These are phyloP conservation scores for Amoebophrya sp. DNA, from an alignment of 169 alveolate genomes.

Conservation along the genomic window DNA sequence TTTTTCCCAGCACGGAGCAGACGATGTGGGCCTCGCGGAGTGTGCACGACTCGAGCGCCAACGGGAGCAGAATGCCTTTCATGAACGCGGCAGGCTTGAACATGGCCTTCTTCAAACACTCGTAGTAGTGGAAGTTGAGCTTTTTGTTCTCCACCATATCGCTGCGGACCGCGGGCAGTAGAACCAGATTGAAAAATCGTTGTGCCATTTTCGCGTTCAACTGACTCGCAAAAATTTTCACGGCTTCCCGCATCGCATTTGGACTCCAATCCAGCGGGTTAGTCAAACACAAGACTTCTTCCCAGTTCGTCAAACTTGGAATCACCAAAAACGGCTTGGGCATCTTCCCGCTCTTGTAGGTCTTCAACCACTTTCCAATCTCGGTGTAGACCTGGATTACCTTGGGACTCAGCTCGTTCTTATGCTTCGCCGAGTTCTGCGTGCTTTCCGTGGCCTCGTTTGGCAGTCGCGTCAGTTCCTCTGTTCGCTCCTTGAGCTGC, in stretches of 20 bases:
- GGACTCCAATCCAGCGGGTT: constrained; percentile 82
- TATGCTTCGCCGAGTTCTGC: neutral
- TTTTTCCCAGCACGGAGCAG: constrained; percentile 58
- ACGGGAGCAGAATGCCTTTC: constrained; percentile 77
- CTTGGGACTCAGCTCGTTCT: neutral
- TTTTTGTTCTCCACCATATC: constrained; percentile 62
- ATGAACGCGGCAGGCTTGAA: constrained; percentile 85
- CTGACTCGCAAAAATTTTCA: constrained; percentile 67
- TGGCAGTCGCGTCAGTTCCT: neutral
- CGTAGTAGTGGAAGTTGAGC: constrained; percentile 74
- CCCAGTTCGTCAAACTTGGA: constrained; percentile 80
- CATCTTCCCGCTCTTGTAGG: constrained; percentile 74
- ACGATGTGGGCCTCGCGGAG: constrained; percentile 81
- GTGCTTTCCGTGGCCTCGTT: neutral
- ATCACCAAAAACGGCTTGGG: constrained; percentile 78
- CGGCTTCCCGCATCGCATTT: constrained; percentile 73
- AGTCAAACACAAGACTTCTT: constrained; percentile 66
- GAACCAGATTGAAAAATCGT: constrained; percentile 52
- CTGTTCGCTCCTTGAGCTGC: neutral
- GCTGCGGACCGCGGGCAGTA: constrained; percentile 68
- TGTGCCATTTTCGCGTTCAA: constrained; percentile 58
- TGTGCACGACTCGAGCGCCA: constrained; percentile 64
- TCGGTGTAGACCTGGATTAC: constrained; percentile 23
- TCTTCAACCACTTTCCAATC: constrained; percentile 56
- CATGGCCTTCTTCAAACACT: constrained; percentile 62